Base-by-base conservation (phyloP, 1,284 basidiomycete genomes). In the Boletus mariae region DNA sequence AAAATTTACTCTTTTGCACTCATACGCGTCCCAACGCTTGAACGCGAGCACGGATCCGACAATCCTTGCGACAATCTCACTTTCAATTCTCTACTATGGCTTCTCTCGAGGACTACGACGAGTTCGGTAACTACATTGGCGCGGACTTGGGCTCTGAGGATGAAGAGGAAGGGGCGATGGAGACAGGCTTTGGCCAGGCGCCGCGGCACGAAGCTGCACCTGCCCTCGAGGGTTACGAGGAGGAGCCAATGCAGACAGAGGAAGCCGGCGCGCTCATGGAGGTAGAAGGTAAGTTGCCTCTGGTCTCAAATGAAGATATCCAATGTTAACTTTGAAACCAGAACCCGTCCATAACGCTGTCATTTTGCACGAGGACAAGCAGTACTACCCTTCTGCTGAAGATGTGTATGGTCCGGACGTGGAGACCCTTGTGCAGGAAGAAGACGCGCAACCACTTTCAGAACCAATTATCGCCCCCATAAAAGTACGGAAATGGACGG, bases 381-480 rank as follows among this genome's bases (percentile, higher is more conserved):
- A 94, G 71, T 99, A 99, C 75, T 99, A 99, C 68, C 93, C 94
- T 8, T 89, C 89, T 11, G 97, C 97, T 0, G 79, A 80, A 51
- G 93, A 98, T 47, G 85, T 96, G 1, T 99, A 99, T 69, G 97
- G 96, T 8, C 80, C 85, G 44, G 96, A 89, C 54, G 96, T 99
- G 23, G 96, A 99, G 74, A 91, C 96, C 1, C 75, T 99, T 64
- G 97, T 99, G 1, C 95, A 99, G 71, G 97, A 99, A 71, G 97
- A 99, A 74, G 97, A 99, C 67, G 84, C 92, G 4, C 97, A 99
- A 70, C 94, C 92, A 8, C 80, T 99, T 7, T 83, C 92, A 3
- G 94, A 99, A 67, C 97, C 97, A 35, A 96, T 99, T 59, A 81
- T 99, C 57, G 94, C 94, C 34, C 97, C 97, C 23, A 82, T 99